Percentiles rank a stretch among this genome's conserved stretches.
Conservation (phyloP, 257 asterid species). For the Thymus quinquecostatus region DNA sequence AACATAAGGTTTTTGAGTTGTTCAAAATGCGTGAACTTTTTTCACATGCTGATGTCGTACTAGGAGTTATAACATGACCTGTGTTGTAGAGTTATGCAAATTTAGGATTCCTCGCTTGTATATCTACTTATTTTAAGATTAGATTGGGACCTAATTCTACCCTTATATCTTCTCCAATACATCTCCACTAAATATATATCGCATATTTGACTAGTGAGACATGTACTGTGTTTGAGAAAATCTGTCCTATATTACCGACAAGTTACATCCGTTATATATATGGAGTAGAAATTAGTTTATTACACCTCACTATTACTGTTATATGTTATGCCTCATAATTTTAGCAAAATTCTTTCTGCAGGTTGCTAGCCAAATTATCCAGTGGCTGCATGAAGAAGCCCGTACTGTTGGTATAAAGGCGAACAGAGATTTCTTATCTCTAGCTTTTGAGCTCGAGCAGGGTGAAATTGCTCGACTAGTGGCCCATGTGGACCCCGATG, state of each 20-base stretch:
- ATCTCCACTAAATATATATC: too few relatives aligned
- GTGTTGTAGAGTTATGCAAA: too few relatives aligned
- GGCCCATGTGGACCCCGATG: slow-evolving; percentile 88
- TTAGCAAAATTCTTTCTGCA: slow-evolving; percentile 25
- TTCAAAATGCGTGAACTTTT: not conserved
- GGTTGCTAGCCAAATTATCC: slow-evolving; percentile 89
- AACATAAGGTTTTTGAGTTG: not conserved
- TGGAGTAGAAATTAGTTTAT: not conserved
- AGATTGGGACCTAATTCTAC: too few relatives aligned
- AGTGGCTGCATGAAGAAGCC: slow-evolving; percentile 94
- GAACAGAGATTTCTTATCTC: slow-evolving; percentile 71
- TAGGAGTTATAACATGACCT: not conserved
- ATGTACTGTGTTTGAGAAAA: too few relatives aligned
- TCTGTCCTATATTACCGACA: too few relatives aligned
- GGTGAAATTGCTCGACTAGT: slow-evolving; percentile 73
- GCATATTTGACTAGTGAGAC: too few relatives aligned
- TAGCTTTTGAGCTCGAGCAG: slow-evolving; percentile 85
- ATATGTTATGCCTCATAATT: slow-evolving; percentile 1
- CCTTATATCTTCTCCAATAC: too few relatives aligned
- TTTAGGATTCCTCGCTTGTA: too few relatives aligned
- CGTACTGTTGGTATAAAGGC: slow-evolving; percentile 76
- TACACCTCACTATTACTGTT: not conserved
- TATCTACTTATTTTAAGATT: too few relatives aligned
- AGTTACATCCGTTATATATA: too few relatives aligned
- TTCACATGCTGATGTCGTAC: not conserved